A percentile compares a stretch with the other conserved stretches of the same genome.
These are phyloP conservation scores for Ulmus americana DNA, from an alignment of 331 rosid genomes.

Conservation along the genomic window DNA sequence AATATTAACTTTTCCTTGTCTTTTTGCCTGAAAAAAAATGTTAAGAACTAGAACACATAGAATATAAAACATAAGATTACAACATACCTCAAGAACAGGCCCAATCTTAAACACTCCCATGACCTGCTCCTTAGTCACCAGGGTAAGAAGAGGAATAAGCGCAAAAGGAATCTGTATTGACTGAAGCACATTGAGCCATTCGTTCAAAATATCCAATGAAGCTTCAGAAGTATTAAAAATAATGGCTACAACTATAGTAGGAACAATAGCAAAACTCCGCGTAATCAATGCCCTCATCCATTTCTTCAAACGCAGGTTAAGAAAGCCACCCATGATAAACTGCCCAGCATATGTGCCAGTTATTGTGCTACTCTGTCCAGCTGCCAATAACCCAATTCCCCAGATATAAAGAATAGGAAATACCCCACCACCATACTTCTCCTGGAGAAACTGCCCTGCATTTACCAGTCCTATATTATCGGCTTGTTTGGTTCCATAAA, in stretches of 20 bases:
- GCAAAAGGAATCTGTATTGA: constrained; percentile 90
- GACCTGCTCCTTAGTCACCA: constrained; percentile 71
- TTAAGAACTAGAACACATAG: background rate
- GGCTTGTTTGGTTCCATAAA: constrained; percentile 61
- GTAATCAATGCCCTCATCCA: constrained; percentile 87
- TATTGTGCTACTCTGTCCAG: constrained; percentile 87
- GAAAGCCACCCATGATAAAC: constrained; percentile 95
- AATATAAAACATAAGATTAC: background rate
- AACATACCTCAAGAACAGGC: constrained; percentile 59
- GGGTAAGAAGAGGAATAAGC: constrained; percentile 73
- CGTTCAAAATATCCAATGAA: constrained; percentile 67
- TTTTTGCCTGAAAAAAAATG: background rate
- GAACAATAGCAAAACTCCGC: constrained; percentile 77
- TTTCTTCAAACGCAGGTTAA: constrained; percentile 72
- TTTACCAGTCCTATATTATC: constrained; percentile 67
- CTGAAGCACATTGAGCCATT: constrained; percentile 93
- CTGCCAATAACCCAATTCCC: constrained; percentile 86
- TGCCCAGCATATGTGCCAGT: constrained; percentile 92
- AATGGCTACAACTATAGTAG: constrained; percentile 70
- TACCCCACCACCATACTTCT: constrained; percentile 72
- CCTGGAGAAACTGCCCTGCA: constrained; percentile 78
- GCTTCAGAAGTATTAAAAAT: constrained; percentile 65
- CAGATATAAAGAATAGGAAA: constrained; percentile 82
- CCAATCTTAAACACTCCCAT: constrained; percentile 84
- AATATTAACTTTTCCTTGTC: background rate